A percentile compares a stretch with the other conserved stretches of the same genome.
These are phyloP conservation scores for Metschnikowia colocasiae DNA, from an alignment of 805 yeast genomes.

Conservation along the genomic window DNA sequence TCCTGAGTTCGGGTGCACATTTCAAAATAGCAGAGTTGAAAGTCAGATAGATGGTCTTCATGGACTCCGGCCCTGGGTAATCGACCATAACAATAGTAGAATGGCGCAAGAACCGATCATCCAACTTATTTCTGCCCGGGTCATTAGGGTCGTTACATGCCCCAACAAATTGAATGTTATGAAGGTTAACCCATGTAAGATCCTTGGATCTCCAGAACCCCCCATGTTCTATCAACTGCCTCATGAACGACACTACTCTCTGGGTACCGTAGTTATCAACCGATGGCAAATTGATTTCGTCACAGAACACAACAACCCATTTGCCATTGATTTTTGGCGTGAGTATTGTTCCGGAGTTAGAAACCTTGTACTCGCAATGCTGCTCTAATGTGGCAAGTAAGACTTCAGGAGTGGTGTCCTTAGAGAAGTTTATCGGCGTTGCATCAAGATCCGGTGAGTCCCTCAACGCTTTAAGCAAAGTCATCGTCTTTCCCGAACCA, in stretches of 20 bases:
- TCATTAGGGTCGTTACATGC: constrained; percentile 92
- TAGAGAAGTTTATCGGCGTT: constrained; percentile 75
- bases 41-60: constrained; percentile 62
- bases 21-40: constrained; percentile 57
- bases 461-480: constrained; percentile 64
- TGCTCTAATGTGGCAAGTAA: constrained; percentile 67
- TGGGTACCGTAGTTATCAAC: constrained; percentile 73
- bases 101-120: constrained; percentile 64
- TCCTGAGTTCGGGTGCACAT: constrained; percentile 56
- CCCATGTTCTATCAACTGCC: constrained; percentile 66
- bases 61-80: constrained; percentile 64
- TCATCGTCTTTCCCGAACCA: constrained; percentile 96
- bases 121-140: constrained; percentile 61
- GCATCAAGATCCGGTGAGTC: constrained; percentile 55
- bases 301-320: constrained; percentile 82
- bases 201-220: constrained; percentile 74
- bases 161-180: constrained; percentile 78
- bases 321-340: constrained; percentile 60
- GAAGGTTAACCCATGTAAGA: constrained; percentile 61
- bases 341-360: constrained; percentile 49
- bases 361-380: constrained; percentile 57
- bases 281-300: constrained; percentile 82
- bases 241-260: constrained; percentile 60
- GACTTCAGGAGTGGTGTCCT: constrained; percentile 63
- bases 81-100: constrained; percentile 66